These are phyloP conservation scores for Hura crepitans DNA, from an alignment of 441 rosid species.

Conservation along the genomic window DNA sequence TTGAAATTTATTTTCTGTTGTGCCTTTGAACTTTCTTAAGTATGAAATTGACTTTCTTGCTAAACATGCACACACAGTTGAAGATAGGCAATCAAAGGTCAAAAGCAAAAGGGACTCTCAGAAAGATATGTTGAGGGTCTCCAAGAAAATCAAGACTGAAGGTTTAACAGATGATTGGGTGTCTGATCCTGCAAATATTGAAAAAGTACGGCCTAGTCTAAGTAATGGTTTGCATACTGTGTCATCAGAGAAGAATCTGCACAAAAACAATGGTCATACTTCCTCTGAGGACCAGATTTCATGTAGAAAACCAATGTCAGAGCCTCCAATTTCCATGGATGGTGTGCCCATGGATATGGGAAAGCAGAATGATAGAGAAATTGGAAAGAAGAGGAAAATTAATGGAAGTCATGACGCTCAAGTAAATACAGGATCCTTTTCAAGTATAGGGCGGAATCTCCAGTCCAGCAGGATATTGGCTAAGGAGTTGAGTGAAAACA, in stretches of 20 bases:
- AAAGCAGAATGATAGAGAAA: conserved; percentile 40
- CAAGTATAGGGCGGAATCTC: conserved; percentile 34
- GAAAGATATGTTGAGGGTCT: conserved; percentile 40
- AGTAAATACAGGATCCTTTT: conserved; percentile 22
- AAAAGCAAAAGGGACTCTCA: conserved; percentile 54
- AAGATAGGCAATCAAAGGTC: conserved; percentile 45
- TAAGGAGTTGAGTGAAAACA: conserved; percentile 52
- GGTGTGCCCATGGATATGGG: conserved; percentile 35
- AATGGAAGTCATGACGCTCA: conserved; percentile 42
- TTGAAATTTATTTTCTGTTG: conserved; percentile 26
- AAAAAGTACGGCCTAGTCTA: conserved; percentile 44
- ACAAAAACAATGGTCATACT: conserved; percentile 34
- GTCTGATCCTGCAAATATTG: conserved; percentile 35
- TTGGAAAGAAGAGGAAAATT: conserved; percentile 54
- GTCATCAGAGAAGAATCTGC: conserved; percentile 43
- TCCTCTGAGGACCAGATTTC: conserved; percentile 38
- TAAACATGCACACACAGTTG: conserved; percentile 45
- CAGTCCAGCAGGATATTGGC: conserved; percentile 32
- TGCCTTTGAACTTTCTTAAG: conserved; percentile 18
- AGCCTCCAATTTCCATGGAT: conserved; percentile 39
- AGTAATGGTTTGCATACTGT: conserved; percentile 45
- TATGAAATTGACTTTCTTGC: conserved; percentile 29
- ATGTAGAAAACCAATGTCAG: conserved; percentile 46
- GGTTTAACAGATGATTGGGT: conserved; percentile 42
- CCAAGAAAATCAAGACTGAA: conserved; percentile 68